Conservation (phyloP, 306 rosid species). For the Sicyos baderoa region DNA sequence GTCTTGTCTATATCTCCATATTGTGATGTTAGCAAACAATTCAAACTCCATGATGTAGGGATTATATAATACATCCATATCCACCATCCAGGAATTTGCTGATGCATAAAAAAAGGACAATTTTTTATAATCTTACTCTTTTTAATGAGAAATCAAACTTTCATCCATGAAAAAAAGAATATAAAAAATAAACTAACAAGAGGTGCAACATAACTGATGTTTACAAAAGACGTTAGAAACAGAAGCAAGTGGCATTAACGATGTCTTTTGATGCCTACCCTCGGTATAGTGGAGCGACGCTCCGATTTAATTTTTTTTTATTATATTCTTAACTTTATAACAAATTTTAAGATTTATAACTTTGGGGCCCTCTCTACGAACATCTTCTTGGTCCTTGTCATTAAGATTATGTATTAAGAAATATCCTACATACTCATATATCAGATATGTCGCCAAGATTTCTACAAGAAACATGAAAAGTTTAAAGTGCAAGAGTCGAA, state of each 20-base stretch:
- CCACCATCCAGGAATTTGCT: constrained; percentile 52
- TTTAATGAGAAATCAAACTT: background rate
- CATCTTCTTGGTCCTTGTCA: background rate
- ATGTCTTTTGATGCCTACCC: no score
- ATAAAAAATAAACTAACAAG: no score
- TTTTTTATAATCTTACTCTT: background rate
- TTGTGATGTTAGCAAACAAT: constrained; percentile 42
- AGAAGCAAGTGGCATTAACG: background rate
- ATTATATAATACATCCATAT: constrained; percentile 33
- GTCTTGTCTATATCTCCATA: constrained; percentile 38
- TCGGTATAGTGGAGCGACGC: no score
- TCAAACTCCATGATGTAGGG: constrained; percentile 41
- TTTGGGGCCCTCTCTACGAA: background rate
- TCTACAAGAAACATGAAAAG: background rate
- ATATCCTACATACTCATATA: background rate
- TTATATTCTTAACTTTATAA: background rate
- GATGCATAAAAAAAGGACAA: constrained; percentile 18
- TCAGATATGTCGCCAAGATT: background rate
- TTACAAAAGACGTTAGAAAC: background rate
- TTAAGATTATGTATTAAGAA: background rate
- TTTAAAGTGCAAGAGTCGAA: background rate
- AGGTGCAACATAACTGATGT: no score
- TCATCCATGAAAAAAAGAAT: no score
- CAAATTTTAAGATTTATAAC: background rate
- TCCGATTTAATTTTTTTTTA: no score